Base-by-base conservation (phyloP, 768 basidiomycete genomes). In the Tulasnella sp. region DNA sequence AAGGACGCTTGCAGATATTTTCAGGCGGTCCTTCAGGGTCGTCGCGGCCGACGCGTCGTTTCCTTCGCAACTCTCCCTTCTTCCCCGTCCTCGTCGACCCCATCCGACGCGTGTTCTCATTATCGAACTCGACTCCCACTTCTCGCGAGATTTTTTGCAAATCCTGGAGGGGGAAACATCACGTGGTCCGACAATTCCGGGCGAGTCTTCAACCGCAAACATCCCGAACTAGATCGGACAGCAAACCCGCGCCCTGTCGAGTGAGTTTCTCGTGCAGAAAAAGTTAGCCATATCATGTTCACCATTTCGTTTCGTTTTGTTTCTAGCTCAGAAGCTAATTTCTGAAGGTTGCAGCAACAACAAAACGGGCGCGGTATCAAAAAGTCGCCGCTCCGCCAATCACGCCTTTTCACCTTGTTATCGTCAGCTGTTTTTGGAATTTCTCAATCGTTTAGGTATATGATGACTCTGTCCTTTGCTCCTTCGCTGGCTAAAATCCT, bases 1-100 rank as follows among this genome's bases (percentile, higher is more conserved):
- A n/a, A n/a, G 61, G 61, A 32, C 20, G 61, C n/a, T n/a, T n/a
- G 55, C 55, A 29, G 10, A 32, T 20, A 67, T 67, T 67, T 67
- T 26, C 4, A 51, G 23, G 61, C 0, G n/a, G 61, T 26, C 26
- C n/a, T 26, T 32, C n/a, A 32, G 61, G 61, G 32, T 32, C 26
- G 61, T 67, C n/a, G n/a, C 35, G 35, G 61, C 15, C 61, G 61
- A 67, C 61, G 61, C 61, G 61, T 32, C 61, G 61, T 67, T 67
- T 67, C 61, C 26, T 26, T 67, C 29, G 20, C 61, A 26, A 26
- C 29, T 67, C 32, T 35, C 32, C n/a, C 61, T 20, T 32, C 16
- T 16, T 35, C 29, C 32, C n/a, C 29, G 10, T 5, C 61, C 51
- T n/a, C n/a, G 46, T 40, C 40, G 9, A 55, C 51, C 18, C 23